A percentile compares a stretch with the other conserved stretches of the same genome.
Evolutionary conservation across 2,329 filamentous ascomycete species (phyloP).

Genomic region (Scleromitrula shiraiana): DNA sequence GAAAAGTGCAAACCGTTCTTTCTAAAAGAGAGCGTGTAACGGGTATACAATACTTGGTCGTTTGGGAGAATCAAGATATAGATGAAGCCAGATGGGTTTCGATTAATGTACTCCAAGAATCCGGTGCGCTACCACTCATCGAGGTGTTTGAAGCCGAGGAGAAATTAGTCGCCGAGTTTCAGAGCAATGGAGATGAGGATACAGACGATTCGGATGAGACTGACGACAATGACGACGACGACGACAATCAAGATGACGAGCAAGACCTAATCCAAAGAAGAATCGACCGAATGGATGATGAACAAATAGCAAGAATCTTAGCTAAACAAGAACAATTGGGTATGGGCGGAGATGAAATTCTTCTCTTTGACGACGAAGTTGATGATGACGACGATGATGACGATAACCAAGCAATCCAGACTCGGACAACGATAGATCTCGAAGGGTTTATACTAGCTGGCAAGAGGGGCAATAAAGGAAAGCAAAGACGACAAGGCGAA

Average conservation of each 20-base stretch:
- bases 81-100: constrained; percentile 45
- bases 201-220: not conserved
- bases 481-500: constrained; percentile 25
- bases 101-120: constrained; percentile 26
- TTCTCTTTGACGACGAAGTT: constrained; percentile 44
- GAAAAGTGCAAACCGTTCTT: constrained; percentile 36
- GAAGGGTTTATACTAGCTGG: constrained; percentile 11
- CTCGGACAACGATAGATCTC: not conserved
- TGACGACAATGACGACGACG: constrained; percentile 31
- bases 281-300: constrained; percentile 47
- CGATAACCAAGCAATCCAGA: no score
- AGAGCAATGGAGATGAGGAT: constrained; percentile 31
- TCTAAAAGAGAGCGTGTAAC: constrained; percentile 36
- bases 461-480: constrained; percentile 19
- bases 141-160: constrained; percentile 30
- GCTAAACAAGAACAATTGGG: constrained; percentile 57
- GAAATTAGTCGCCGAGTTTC: constrained; percentile 26
- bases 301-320: constrained; percentile 52
- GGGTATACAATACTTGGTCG: constrained; percentile 44
- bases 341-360: constrained; percentile 47
- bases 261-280: constrained; percentile 31
- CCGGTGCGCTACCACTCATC: constrained; percentile 26
- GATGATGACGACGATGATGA: constrained; percentile 27
- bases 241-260: constrained; percentile 24
- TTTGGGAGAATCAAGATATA: constrained; percentile 35